phyloP scores from a whole-genome alignment of 1,284 basidiomycete species.

The Prillingera fragicola region DNA sequence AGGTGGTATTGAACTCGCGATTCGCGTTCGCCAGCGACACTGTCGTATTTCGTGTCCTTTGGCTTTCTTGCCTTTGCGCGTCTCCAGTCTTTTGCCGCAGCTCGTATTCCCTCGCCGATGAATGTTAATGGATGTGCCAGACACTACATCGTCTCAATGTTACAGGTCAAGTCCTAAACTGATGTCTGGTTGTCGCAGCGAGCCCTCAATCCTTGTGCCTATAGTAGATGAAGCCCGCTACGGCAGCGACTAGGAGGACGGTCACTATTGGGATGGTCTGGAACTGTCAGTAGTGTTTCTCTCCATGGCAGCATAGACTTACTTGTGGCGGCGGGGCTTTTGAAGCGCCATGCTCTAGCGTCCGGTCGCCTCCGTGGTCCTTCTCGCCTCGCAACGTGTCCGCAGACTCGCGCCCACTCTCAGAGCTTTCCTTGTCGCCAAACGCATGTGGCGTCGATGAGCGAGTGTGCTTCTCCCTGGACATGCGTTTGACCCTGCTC shows the following conservation, averaged over 20 bases:
- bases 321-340: background rate
- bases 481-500: constrained; percentile 4
- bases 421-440: constrained; percentile 28
- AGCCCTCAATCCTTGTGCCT: constrained; percentile 22
- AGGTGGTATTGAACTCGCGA: too few species aligned
- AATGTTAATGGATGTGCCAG: too few species aligned
- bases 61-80: too few species aligned
- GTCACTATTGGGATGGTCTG: constrained; percentile 35
- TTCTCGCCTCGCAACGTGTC: constrained; percentile 35
- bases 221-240: constrained; percentile 39
- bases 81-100: too few species aligned
- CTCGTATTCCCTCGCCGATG: too few species aligned
- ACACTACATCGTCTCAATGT: too few species aligned
- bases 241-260: constrained; percentile 35
- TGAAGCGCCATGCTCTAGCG: constrained; percentile 5
- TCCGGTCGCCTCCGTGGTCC: constrained; percentile 6
- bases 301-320: background rate
- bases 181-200: background rate
- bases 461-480: constrained; percentile 1
- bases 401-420: constrained; percentile 38
- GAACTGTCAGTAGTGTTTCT: too few species aligned
- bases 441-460: background rate
- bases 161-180: background rate
- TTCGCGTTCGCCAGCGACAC: too few species aligned
- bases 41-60: too few species aligned